Evolutionary conservation across 805 yeast genomes (phyloP), one percentile per base, ranked within the genome.

Genomic region (Barnettozyma californica): DNA sequence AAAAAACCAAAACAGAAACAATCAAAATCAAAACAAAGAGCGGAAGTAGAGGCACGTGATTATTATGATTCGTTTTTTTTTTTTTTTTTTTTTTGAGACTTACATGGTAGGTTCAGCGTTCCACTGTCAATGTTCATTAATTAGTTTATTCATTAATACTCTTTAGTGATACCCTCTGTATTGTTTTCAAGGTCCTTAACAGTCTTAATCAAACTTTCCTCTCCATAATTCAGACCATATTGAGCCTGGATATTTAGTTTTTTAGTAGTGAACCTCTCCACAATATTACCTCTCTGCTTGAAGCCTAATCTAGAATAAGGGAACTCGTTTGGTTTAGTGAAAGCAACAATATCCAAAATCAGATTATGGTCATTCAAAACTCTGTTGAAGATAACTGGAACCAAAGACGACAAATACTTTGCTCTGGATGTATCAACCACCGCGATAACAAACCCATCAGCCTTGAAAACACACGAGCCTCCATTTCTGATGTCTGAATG

Each of bases 341-440:
- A 94, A 0, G 89, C 84, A 34, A 94, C 85, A 39, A 92, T 77
- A 64, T 95, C 97, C 19, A 90, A 70, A 9, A 88, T 76, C 48
- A 94, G 69, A 54, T 89, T 94, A 63, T 91, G 97, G 52, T 78
- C 83, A 52, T 86, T 81, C 57, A 95, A 68, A 1, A 92, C 80
- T 16, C 82, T 81, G 54, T 87, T 84, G 39, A 87, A 90, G 41
- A 94, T 76, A 20, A 91, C 77, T 1, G 98, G 95, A 0, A 89
- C 90, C 48, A 94, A 64, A 1, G 94, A 81, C 1, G 96, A 83
- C 47, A 81, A 68, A 52, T 75, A 71, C 36, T 72, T 67, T 9
- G 69, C 66, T 37, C 81, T 62, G 39, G 72, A 71, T 14, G 79
- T 68, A 58, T 90, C 95, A 40, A 90, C 78, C 9, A 92, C 80